Conservation (phyloP, 257 asterid genomes). For the Solanum etuberosum region DNA sequence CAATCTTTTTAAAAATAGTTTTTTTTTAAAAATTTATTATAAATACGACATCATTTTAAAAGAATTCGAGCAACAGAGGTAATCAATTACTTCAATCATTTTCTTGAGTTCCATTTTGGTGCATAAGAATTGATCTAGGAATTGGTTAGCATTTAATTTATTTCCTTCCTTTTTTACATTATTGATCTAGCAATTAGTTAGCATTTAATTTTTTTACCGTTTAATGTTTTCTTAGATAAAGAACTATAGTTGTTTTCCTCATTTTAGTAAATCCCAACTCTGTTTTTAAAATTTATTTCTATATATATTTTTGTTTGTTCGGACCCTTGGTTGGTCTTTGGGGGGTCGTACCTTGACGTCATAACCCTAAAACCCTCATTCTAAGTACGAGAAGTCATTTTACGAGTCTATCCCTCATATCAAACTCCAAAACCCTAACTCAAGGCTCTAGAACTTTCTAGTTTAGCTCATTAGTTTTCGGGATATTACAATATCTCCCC, state of each 20-base stretch:
- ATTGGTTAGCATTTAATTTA: background rate
- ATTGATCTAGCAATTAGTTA: background rate
- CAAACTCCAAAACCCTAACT: too few species aligned
- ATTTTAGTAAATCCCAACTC: background rate
- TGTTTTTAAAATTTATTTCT: background rate
- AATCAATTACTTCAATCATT: background rate
- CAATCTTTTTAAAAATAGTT: accelerated
- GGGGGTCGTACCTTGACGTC: too few species aligned
- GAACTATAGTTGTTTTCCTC: background rate
- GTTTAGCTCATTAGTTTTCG: too few species aligned
- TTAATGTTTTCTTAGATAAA: background rate
- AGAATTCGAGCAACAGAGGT: background rate
- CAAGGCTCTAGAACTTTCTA: too few species aligned
- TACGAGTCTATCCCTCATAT: too few species aligned
- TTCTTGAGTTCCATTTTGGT: background rate
- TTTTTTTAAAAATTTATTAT: background rate
- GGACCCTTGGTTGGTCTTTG: too few species aligned
- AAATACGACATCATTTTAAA: background rate
- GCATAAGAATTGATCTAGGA: background rate
- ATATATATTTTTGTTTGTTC: background rate
- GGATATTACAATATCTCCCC: too few species aligned
- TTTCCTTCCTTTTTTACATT: background rate
- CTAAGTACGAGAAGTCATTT: too few species aligned
- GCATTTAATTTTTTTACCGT: background rate
- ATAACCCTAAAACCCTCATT: too few species aligned